Evolutionary conservation across 176 grass and related monocot genomes (phyloP), one percentile per base, ranked within the genome.

Genomic region (Cymbopogon citratus): DNA sequence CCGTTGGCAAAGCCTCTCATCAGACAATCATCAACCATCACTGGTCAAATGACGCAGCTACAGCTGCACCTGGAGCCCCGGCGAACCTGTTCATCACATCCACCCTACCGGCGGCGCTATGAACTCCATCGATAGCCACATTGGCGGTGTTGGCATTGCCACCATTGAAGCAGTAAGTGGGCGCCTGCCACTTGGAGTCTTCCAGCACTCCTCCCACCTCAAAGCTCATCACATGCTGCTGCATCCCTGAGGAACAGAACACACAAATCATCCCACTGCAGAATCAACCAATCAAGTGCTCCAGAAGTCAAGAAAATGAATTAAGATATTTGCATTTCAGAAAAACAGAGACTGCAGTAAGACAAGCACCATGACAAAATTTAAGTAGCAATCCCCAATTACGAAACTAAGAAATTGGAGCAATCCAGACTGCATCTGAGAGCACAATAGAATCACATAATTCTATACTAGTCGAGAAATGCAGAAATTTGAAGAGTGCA

Each of bases 121-220:
- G 18, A 12, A 5, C 26, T 10, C 12, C 24, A 5, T 35, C 35
- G 1, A 23, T 15, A 9, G 10, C 6, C 26, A 41, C 70, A 3
- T 12, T 11, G 26, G 34, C 1, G 4, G 43, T 0, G 11, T 0
- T 26, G 12, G 12, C 10, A 43, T 5, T 21, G n/a, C n/a, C 19
- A 0, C 23, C 73, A 29, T 33, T 23, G 81, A 92, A 92, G 74
- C 87, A 92, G 29, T 79, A 35, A 15, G 77, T 28, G 0, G 91
- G 91, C 1, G 91, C 91, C 34, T 92, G 91, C 91, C 87, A 92
- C 21, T 82, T 25, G 33, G 87, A 78, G 65, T 92, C 91, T 49
- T 93, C 85, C 15, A 93, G 91, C 12, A 65, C 60, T 21, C 15
- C 68, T 12, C 91, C 91, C 19, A 82, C 91, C 44, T 93, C 87